Percentiles rank a stretch among this genome's conserved stretches.
Conservation (phyloP, 106 monocot genomes). For the Ottelia alismoides region DNA sequence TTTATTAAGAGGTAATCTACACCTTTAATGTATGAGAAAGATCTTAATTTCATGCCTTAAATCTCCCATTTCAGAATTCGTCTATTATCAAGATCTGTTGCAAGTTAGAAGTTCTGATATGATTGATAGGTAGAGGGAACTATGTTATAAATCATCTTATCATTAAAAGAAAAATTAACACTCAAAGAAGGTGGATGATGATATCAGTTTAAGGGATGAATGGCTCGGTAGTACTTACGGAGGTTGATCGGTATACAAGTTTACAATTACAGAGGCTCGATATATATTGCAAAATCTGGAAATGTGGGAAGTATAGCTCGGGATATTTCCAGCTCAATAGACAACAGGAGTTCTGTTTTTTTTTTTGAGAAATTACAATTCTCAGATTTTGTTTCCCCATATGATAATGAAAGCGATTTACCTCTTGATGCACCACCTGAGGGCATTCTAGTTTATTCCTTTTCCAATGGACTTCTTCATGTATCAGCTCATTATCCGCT, state of each 20-base stretch:
- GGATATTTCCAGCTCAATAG: conserved; percentile 14
- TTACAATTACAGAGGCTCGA: conserved; percentile 12
- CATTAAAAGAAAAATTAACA: conserved; percentile 40
- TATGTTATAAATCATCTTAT: conserved; percentile 73
- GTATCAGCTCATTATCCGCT: conserved; percentile 39
- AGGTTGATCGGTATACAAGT: conserved; percentile 5
- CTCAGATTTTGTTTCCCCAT: conserved; percentile 60
- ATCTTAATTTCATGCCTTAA: conserved; percentile 70
- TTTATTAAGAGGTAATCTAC: conserved; percentile 72
- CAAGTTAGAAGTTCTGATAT: conserved; percentile 55
- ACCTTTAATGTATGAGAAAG: conserved; percentile 42
- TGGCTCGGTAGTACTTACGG: conserved; percentile 19
- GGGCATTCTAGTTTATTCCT: conserved; percentile 80
- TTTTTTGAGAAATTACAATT: conserved; percentile 59
- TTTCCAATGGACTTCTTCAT: conserved; percentile 36
- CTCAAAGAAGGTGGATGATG: conserved; percentile 20
- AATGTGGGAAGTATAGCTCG: conserved; percentile 20
- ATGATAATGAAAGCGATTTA: conserved; percentile 48
- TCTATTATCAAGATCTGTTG: conserved; percentile 61
- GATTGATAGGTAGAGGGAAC: conserved; percentile 84
- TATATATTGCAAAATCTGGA: conserved; percentile 30
- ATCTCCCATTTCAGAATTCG: conserved; percentile 56
- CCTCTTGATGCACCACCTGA: conserved; percentile 70
- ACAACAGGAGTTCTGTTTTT: conserved; percentile 32
- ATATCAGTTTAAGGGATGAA: conserved; percentile 12